Evolutionary conservation across 78 protist species (phyloP).

Genomic region (Emiliania huxleyi): DNA sequence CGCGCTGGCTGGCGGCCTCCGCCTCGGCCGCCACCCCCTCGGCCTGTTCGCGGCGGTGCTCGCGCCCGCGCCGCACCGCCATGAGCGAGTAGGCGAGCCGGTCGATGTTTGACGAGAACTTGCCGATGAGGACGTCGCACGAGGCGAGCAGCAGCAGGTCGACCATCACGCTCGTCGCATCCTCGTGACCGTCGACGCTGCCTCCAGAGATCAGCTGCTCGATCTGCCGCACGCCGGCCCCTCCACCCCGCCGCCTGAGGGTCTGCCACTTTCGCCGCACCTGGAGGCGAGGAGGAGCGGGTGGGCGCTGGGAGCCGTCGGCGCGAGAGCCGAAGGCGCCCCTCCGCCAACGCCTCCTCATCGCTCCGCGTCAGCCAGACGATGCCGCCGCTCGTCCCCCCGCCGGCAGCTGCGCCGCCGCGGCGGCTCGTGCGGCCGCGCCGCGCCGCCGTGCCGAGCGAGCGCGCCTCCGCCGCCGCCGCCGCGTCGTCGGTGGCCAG

Average conservation of each 20-base stretch:
- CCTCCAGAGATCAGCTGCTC: neutral
- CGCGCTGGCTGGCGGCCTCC: no score
- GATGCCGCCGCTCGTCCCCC: no score
- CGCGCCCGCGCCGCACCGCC: neutral
- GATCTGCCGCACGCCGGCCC: neutral
- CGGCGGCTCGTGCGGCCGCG: no score
- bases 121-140: constrained; percentile 26
- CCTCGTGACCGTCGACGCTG: neutral
- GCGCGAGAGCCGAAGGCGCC: no score
- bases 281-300: no score
- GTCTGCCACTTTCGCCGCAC: no score
- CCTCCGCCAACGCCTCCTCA: no score
- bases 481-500: constrained; percentile 21
- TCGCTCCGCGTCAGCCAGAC: no score
- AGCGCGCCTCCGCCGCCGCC: neutral
- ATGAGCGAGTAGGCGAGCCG: neutral
- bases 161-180: neutral
- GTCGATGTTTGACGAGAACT: constrained; percentile 10
- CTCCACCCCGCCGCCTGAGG: neutral
- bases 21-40: no score
- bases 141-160: neutral
- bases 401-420: no score
- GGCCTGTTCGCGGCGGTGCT: no score
- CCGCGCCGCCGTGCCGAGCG: neutral
- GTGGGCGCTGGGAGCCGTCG: no score